Conservation (phyloP, 2,329 filamentous ascomycete genomes). For the Bipolaris oryzae region DNA sequence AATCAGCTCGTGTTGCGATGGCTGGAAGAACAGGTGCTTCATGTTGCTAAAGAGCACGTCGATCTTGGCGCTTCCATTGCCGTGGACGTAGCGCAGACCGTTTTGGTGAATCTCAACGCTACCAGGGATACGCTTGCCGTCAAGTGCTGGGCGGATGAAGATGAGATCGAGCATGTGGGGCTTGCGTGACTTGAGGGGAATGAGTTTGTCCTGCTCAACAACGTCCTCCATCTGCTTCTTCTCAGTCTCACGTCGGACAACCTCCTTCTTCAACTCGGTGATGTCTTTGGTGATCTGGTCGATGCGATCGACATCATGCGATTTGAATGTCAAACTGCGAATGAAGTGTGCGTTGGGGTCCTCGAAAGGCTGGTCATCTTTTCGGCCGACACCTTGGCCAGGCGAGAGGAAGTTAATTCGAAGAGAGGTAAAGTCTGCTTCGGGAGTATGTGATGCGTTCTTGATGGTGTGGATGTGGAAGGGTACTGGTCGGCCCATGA, state of each 20-base stretch:
- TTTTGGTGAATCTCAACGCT: slow-evolving; percentile 98
- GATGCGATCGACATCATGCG: slow-evolving; percentile 85
- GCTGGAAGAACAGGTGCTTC: slow-evolving; percentile 98
- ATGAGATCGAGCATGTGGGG: slow-evolving; percentile 91
- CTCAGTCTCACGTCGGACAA: slow-evolving; percentile 90
- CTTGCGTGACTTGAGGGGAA: slow-evolving; percentile 92
- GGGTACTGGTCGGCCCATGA: slow-evolving; percentile 95
- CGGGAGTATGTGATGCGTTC: slow-evolving; percentile 96
- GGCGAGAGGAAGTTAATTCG: slow-evolving; percentile 98
- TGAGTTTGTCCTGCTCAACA: slow-evolving; percentile 95
- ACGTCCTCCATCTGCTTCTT: slow-evolving; percentile 99
- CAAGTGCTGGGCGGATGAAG: slow-evolving; percentile 92
- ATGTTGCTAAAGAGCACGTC: slow-evolving; percentile 98
- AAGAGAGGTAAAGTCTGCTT: slow-evolving; percentile 90
- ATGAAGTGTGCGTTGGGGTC: slow-evolving; percentile 96
- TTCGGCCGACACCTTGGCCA: slow-evolving; percentile 93
- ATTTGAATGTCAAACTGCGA: slow-evolving; percentile 91
- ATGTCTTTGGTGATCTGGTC: slow-evolving; percentile 92
- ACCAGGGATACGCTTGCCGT: slow-evolving; percentile 94
- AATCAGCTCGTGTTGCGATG: slow-evolving; percentile 92
- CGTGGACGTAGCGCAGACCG: slow-evolving; percentile 90
- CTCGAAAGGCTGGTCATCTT: slow-evolving; percentile 97
- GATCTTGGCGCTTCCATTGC: slow-evolving; percentile 77
- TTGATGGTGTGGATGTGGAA: slow-evolving; percentile 99
- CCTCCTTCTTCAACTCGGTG: slow-evolving; percentile 92